Evolutionary conservation across 2,329 filamentous ascomycete genomes (phyloP).

Genomic region (Colletotrichum orbiculare): DNA sequence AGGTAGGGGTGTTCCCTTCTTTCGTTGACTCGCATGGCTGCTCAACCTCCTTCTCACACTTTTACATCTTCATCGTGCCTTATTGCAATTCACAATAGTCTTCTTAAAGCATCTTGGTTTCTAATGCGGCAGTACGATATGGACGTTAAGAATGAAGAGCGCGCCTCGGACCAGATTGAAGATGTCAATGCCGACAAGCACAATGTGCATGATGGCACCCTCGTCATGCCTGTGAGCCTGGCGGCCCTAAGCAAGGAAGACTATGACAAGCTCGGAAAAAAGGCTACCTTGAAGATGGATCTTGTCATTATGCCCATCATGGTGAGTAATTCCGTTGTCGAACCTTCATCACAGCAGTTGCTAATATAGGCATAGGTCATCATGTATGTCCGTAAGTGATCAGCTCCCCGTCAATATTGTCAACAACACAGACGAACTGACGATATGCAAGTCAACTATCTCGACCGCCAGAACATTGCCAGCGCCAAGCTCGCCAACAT

Average conservation of each 20-base stretch:
- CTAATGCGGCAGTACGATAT: neutral
- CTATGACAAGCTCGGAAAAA: slow-evolving; percentile 36
- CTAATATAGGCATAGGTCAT: slow-evolving; percentile 20
- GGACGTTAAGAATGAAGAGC: slow-evolving; percentile 19
- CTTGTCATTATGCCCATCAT: slow-evolving; percentile 40
- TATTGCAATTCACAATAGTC: too few species aligned
- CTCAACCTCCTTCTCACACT: neutral
- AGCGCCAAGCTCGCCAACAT: slow-evolving; percentile 47
- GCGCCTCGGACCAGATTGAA: slow-evolving; percentile 22
- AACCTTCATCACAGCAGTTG: neutral
- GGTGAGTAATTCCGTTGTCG: slow-evolving; percentile 11
- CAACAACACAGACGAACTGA: rapidly evolving
- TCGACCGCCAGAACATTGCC: slow-evolving; percentile 46
- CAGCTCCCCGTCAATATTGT: rapidly evolving
- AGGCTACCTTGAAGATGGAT: slow-evolving; percentile 39
- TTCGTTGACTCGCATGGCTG: neutral
- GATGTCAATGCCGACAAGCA: slow-evolving; percentile 19
- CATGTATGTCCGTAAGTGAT: slow-evolving; percentile 40
- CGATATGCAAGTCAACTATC: slow-evolving; percentile 39
- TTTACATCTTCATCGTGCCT: neutral
- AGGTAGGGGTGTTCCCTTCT: neutral
- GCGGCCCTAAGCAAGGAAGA: slow-evolving; percentile 38
- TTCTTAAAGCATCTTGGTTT: too few species aligned
- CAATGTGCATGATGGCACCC: slow-evolving; percentile 4
- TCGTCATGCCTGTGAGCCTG: slow-evolving; percentile 38